Conservation (phyloP, 2,329 filamentous ascomycete genomes). For the Neobulgaria alba region DNA sequence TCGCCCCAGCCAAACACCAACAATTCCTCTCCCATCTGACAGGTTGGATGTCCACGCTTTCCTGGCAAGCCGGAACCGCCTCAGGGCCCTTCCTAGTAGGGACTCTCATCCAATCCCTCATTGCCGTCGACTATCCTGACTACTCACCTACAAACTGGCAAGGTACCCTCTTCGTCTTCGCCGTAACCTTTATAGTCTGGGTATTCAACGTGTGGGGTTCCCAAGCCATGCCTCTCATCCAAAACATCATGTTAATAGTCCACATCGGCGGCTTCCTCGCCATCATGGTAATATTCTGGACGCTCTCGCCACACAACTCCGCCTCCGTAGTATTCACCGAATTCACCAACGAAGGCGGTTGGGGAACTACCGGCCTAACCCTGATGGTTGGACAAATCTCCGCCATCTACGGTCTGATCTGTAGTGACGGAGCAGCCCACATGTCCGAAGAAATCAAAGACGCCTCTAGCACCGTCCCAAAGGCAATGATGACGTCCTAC, state of each 20-base stretch:
- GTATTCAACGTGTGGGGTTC: conserved; percentile 36
- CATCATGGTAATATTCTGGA: conserved; percentile 34
- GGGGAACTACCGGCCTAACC: conserved; percentile 27
- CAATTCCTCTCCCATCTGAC: conserved; percentile 33
- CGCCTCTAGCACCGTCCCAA: conserved; percentile 37
- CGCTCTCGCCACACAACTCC: conserved; percentile 12
- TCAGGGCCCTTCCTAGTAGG: conserved; percentile 35
- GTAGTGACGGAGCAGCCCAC: conserved; percentile 1
- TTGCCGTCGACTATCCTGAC: conserved; percentile 26
- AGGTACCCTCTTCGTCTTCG: conserved; percentile 35
- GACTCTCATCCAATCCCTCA: conserved; percentile 37
- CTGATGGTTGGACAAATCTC: conserved; percentile 32
- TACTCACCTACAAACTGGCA: conserved; percentile 33
- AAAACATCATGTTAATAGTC: conserved; percentile 34
- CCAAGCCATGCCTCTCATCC: conserved; percentile 31
- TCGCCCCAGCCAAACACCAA: conserved; percentile 38
- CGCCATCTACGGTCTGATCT: conserved; percentile 23
- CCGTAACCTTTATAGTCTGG: conserved; percentile 32
- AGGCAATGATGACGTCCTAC: conserved; percentile 38
- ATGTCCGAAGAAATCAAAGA: conserved; percentile 37
- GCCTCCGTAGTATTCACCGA: conserved; percentile 23
- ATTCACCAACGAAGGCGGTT: conserved; percentile 28
- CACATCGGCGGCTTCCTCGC: conserved; percentile 37
- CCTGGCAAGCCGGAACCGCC: conserved; percentile 37
- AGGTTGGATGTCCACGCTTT: conserved; percentile 37